phyloP scores from a whole-genome alignment of 768 basidiomycete genomes.

The Naganishia onofrii region DNA sequence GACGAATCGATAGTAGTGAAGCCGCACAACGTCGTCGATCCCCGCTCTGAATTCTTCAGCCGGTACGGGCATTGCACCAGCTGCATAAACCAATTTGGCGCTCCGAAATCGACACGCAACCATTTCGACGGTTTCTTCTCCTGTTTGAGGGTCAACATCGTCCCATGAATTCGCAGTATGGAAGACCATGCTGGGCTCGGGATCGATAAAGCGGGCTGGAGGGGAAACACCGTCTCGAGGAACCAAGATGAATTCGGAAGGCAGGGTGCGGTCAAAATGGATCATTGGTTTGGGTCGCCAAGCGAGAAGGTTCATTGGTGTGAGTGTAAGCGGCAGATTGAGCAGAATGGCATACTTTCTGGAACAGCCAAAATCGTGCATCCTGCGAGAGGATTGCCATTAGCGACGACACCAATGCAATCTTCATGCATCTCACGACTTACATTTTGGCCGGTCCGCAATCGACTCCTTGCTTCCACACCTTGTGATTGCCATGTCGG shows the following conservation, averaged over 20 bases:
- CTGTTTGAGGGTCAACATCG: slow-evolving; percentile 36
- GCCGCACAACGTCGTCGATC: slow-evolving; percentile 48
- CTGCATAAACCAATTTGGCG: slow-evolving; percentile 53
- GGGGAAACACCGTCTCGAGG: slow-evolving; percentile 43
- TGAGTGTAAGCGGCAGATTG: slow-evolving; percentile 53
- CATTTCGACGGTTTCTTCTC: slow-evolving; percentile 46
- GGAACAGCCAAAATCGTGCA: slow-evolving; percentile 55
- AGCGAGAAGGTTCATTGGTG: slow-evolving; percentile 51
- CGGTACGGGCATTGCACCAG: slow-evolving; percentile 51
- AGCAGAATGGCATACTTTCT: slow-evolving; percentile 53
- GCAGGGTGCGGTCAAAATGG: slow-evolving; percentile 48
- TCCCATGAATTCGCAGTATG: slow-evolving; percentile 55
- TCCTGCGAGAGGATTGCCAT: slow-evolving; percentile 39
- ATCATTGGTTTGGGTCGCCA: slow-evolving; percentile 49
- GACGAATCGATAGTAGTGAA: slow-evolving; percentile 52
- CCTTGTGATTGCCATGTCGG: slow-evolving; percentile 42
- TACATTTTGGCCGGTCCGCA: slow-evolving; percentile 49
- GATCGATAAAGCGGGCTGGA: slow-evolving; percentile 46
- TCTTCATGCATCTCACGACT: slow-evolving; percentile 3
- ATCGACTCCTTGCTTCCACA: slow-evolving; percentile 48
- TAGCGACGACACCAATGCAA: not conserved
- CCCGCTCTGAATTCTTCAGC: slow-evolving; percentile 38
- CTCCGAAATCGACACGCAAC: slow-evolving; percentile 52
- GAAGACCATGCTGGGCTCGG: slow-evolving; percentile 53
- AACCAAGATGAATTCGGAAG: slow-evolving; percentile 53